Percentiles rank a stretch among this genome's conserved stretches.
phyloP scores from a whole-genome alignment of 2,329 filamentous ascomycete species.

The Fusarium guadeloupense region DNA sequence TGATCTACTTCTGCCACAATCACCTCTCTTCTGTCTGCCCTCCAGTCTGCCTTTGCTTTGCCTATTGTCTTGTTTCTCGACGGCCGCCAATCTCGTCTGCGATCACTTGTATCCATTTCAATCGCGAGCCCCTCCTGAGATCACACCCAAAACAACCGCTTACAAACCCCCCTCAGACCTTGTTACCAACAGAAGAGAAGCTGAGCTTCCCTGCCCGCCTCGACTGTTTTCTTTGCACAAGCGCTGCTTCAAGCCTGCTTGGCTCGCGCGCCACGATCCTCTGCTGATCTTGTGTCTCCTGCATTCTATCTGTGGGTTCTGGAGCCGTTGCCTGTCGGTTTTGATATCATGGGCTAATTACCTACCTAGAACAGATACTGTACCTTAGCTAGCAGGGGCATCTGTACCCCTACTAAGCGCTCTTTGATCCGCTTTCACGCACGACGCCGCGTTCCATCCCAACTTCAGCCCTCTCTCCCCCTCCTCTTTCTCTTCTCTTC shows the following conservation, averaged over 20 bases:
- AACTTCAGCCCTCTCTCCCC: slow-evolving; percentile 41
- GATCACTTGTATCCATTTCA: slow-evolving; percentile 23
- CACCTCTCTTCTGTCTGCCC: slow-evolving; percentile 25
- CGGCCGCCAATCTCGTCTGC: slow-evolving; percentile 24
- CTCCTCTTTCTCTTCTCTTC: slow-evolving; percentile 35
- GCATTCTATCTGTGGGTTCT: slow-evolving; percentile 20
- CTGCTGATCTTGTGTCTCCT: slow-evolving; percentile 15
- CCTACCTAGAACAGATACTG: slow-evolving; percentile 13
- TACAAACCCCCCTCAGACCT: slow-evolving; percentile 15
- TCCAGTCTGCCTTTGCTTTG: slow-evolving; percentile 32
- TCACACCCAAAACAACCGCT: slow-evolving; percentile 25
- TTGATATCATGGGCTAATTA: slow-evolving; percentile 19
- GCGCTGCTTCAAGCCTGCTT: slow-evolving; percentile 4
- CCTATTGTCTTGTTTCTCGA: slow-evolving; percentile 4
- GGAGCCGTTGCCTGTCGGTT: slow-evolving; percentile 25
- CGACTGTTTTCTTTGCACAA: background rate
- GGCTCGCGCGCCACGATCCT: slow-evolving; percentile 31
- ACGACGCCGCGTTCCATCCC: slow-evolving; percentile 39
- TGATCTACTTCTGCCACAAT: slow-evolving; percentile 38
- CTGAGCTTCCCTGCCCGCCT: background rate
- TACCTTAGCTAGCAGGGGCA: slow-evolving; percentile 37
- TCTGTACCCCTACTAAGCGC: slow-evolving; percentile 38
- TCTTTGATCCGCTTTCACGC: slow-evolving; percentile 41
- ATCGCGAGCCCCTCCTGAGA: slow-evolving; percentile 18
- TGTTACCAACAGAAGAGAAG: slow-evolving; percentile 3